Evolutionary conservation across 148 eudicot genomes (phyloP).

Genomic region (Arbutus unedo): DNA sequence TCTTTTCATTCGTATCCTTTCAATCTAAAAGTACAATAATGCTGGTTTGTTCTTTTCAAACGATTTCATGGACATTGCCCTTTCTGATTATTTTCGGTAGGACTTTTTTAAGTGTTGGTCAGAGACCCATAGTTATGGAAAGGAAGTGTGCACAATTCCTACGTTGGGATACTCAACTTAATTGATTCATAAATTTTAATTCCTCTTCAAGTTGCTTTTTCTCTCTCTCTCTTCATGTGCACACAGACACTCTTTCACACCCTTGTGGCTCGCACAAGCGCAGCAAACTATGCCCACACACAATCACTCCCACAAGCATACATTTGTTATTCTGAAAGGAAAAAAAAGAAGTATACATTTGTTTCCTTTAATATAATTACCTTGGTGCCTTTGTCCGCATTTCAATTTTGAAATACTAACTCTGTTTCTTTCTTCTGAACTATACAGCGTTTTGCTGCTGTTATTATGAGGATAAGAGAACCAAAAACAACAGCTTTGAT

Average conservation of each 20-base stretch:
- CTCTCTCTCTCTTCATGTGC: no score
- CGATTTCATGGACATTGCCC: background rate
- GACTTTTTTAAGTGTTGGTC: no score
- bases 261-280: no score
- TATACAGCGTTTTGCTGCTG: constrained; percentile 70
- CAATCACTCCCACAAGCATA: background rate
- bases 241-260: no score
- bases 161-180: background rate
- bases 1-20: background rate
- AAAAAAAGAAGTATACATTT: background rate
- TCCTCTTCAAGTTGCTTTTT: no score
- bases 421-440: background rate
- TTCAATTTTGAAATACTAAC: background rate
- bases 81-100: no score
- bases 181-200: no score
- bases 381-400: background rate
- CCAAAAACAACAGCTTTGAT: constrained; percentile 80
- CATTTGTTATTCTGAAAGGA: background rate
- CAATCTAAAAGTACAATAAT: background rate
- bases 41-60: background rate
- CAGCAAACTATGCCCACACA: background rate
- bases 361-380: background rate
- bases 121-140: background rate
- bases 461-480: constrained; percentile 79
- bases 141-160: background rate